Conservation (phyloP, 495 filamentous ascomycete genomes). For the Aspergillus ellipticus region DNA sequence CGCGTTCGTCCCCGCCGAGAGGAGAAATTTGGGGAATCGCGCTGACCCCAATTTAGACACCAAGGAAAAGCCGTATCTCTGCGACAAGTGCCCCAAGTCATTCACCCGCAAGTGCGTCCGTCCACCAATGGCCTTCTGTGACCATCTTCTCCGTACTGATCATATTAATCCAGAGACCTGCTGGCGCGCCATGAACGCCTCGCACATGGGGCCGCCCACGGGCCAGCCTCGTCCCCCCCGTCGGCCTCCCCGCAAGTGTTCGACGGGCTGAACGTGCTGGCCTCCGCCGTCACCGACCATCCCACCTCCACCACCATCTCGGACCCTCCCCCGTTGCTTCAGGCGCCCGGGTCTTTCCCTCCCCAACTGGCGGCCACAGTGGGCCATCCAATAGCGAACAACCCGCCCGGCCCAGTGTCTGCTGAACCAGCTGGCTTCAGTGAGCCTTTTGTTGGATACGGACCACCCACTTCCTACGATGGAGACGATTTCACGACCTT, state of each 20-base stretch:
- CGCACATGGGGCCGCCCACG: constrained; percentile 24
- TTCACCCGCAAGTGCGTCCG: constrained; percentile 39
- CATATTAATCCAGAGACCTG: constrained; percentile 27
- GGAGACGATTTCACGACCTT: constrained; percentile 42
- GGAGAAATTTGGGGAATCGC: constrained; percentile 11
- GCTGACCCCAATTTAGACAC: constrained; percentile 26
- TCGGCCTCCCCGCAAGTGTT: constrained; percentile 19
- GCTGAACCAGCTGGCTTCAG: constrained; percentile 25
- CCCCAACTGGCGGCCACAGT: constrained; percentile 11
- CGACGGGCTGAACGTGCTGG: constrained; percentile 33
- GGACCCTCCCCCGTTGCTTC: neutral
- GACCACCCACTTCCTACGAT: constrained; percentile 19
- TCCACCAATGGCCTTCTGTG: neutral
- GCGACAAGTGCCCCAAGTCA: constrained; percentile 34
- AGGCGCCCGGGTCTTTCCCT: constrained; percentile 9
- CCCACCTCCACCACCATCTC: constrained; percentile 2
- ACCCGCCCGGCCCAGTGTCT: neutral
- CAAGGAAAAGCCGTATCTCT: constrained; percentile 41
- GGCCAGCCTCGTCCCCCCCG: constrained; percentile 15
- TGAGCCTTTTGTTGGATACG: constrained; percentile 25
- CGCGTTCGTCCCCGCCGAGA: constrained; percentile 27
- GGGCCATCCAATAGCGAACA: neutral
- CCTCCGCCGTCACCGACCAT: constrained; percentile 31
- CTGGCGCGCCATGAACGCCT: constrained; percentile 37
- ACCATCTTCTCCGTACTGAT: neutral